These are phyloP conservation scores for Eucalyptus cladocalyx DNA, from an alignment of 345 rosid species.

Conservation along the genomic window DNA sequence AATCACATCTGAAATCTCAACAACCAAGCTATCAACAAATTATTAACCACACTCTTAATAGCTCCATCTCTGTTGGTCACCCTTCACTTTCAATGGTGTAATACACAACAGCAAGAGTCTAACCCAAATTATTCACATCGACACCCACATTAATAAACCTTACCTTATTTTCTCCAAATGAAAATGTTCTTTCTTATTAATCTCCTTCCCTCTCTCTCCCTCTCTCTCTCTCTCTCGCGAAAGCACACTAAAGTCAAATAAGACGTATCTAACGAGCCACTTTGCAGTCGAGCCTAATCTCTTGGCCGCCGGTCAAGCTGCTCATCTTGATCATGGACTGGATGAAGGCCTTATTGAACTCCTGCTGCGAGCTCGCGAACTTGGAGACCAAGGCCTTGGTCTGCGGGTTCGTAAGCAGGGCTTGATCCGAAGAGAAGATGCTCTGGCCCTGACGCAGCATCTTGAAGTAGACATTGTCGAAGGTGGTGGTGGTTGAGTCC, in stretches of 20 bases:
- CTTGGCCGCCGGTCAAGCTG: slow-evolving; percentile 59
- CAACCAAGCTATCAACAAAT: background rate
- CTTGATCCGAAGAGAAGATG: slow-evolving; percentile 72
- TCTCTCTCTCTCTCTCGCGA: background rate
- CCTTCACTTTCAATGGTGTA: background rate
- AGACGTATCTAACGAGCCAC: slow-evolving; percentile 6
- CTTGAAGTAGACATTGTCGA: slow-evolving; percentile 66
- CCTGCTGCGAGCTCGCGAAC: slow-evolving; percentile 32
- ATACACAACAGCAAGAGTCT: background rate
- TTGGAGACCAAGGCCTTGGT: slow-evolving; percentile 43
- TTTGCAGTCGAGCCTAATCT: slow-evolving; percentile 67
- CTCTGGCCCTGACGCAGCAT: slow-evolving; percentile 57
- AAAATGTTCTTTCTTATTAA: slow-evolving; percentile 17
- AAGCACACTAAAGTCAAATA: background rate
- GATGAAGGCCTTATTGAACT: slow-evolving; percentile 51
- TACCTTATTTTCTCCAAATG: background rate
- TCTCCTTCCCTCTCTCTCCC: background rate
- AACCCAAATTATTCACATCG: background rate
- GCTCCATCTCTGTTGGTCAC: background rate
- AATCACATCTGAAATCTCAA: background rate
- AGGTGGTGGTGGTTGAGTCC: slow-evolving; percentile 26
- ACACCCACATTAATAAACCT: background rate
- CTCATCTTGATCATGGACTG: slow-evolving; percentile 83
- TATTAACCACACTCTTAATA: background rate
- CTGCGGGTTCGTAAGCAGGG: slow-evolving; percentile 36